Percentiles rank a stretch among this genome's conserved stretches.
These are phyloP conservation scores for Arctium minus DNA, from an alignment of 129 eudicot genomes.

Conservation along the genomic window DNA sequence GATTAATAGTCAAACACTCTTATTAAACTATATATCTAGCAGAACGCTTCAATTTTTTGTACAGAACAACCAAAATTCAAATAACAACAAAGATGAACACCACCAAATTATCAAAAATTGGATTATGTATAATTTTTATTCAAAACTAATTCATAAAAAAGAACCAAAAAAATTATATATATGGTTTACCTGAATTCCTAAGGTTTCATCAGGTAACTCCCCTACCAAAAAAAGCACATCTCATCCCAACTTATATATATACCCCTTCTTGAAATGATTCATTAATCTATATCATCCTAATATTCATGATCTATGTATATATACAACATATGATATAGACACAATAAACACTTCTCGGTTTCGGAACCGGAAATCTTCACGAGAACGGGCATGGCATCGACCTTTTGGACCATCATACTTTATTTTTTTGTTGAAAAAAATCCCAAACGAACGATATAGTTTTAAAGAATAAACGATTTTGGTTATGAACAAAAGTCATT, in stretches of 20 bases:
- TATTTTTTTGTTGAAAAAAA: background rate
- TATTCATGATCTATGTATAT: background rate
- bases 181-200: background rate
- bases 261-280: background rate
- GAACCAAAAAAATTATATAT: background rate
- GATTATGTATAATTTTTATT: background rate
- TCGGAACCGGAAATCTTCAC: background rate
- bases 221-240: background rate
- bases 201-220: background rate
- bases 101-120: background rate
- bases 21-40: background rate
- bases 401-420: background rate
- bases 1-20: background rate
- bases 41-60: background rate
- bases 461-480: background rate
- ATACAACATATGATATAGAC: conserved; percentile 10
- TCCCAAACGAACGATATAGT: background rate
- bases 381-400: background rate
- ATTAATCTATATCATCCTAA: background rate
- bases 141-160: background rate
- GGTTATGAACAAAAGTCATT: background rate
- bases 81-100: background rate
- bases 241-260: background rate
- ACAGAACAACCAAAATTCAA: background rate
- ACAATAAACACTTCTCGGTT: background rate